Conservation (phyloP, 495 filamentous ascomycete genomes). For the Penicillium paxilli region DNA sequence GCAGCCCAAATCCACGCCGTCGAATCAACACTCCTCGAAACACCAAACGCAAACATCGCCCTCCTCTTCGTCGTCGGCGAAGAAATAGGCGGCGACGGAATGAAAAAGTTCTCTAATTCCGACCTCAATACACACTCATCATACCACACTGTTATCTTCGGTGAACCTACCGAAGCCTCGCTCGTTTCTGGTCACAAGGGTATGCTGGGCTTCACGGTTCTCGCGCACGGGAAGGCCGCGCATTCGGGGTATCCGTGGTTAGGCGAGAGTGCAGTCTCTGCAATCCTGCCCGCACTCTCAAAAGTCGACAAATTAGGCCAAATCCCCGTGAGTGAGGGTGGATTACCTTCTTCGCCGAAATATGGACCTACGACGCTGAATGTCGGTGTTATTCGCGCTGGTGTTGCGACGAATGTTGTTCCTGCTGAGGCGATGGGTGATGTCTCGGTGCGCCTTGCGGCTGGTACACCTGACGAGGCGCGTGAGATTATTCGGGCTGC, state of each 20-base stretch:
- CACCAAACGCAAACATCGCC: conserved; percentile 51
- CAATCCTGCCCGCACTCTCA: conserved; percentile 67
- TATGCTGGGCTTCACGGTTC: conserved; percentile 61
- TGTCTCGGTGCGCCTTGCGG: conserved; percentile 73
- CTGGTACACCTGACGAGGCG: conserved; percentile 60
- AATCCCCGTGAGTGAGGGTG: conserved; percentile 38
- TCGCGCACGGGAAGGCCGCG: conserved; percentile 71
- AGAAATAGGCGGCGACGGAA: conserved; percentile 80
- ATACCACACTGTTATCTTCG: conserved; percentile 78
- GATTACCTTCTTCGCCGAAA: conserved; percentile 69
- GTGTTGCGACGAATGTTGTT: conserved; percentile 88
- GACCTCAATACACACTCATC: conserved; percentile 34
- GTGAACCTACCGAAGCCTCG: conserved; percentile 83
- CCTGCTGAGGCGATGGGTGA: conserved; percentile 66
- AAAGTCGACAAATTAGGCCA: conserved; percentile 57
- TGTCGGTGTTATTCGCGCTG: conserved; percentile 73
- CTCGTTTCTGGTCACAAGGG: conserved; percentile 93
- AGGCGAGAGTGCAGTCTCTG: conserved; percentile 74
- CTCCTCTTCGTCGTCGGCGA: conserved; percentile 92
- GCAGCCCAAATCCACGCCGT: conserved; percentile 75
- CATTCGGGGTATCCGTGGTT: conserved; percentile 91
- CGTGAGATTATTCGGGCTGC: conserved; percentile 50
- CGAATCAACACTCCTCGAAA: conserved; percentile 53
- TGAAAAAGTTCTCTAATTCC: conserved; percentile 56
- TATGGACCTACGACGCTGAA: conserved; percentile 89